phyloP scores from a whole-genome alignment of 441 rosid genomes.

The Eutrema salsugineum region DNA sequence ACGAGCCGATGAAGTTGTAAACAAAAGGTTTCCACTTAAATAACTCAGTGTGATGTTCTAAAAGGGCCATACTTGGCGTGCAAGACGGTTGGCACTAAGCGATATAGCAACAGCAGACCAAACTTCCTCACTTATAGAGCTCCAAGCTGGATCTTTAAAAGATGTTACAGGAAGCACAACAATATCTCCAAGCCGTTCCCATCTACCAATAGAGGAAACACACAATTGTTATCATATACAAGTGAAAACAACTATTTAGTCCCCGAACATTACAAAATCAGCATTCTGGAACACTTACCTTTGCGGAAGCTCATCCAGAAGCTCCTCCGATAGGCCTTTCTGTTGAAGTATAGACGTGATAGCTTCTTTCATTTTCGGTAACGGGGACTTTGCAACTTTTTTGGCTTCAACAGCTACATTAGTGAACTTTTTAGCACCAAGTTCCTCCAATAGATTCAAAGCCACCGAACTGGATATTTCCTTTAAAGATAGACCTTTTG shows the following conservation, averaged over 20 bases:
- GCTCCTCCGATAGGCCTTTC: constrained; percentile 54
- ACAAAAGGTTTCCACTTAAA: not conserved
- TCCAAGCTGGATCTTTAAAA: constrained; percentile 82
- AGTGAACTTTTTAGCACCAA: constrained; percentile 45
- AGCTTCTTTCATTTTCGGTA: constrained; percentile 60
- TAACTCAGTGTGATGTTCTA: not conserved
- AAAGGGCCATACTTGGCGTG: constrained; percentile 61
- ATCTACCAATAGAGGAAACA: constrained; percentile 43
- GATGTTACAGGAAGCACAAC: constrained; percentile 81
- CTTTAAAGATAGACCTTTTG: constrained; percentile 32
- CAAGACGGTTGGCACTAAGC: constrained; percentile 66
- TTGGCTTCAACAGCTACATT: constrained; percentile 55
- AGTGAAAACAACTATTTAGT: not conserved
- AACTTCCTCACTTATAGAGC: constrained; percentile 62
- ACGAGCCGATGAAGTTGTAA: not conserved
- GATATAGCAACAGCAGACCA: constrained; percentile 72
- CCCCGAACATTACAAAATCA: not conserved
- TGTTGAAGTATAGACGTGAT: constrained; percentile 46
- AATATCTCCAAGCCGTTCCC: constrained; percentile 93
- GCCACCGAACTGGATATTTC: constrained; percentile 53
- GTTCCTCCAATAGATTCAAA: constrained; percentile 55
- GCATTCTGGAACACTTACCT: constrained; percentile 47
- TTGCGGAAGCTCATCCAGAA: constrained; percentile 68
- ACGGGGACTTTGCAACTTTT: constrained; percentile 61
- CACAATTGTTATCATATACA: constrained; percentile 9